Evolutionary conservation across 768 basidiomycete genomes (phyloP).

Genomic region (Boletus rufocinnamomeus): DNA sequence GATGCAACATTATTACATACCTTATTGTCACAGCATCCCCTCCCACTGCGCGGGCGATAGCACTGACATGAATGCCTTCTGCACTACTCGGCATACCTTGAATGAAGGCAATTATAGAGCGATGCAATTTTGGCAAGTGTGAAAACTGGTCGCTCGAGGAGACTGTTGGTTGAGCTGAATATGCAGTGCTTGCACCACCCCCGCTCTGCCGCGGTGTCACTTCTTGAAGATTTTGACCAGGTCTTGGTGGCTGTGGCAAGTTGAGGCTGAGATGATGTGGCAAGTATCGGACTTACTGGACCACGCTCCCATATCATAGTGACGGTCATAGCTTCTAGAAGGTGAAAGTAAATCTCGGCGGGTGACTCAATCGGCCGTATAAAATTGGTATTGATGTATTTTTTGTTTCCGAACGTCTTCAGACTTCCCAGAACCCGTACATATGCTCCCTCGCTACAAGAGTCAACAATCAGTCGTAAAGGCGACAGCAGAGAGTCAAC

Average conservation of each 20-base stretch:
- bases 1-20: constrained; percentile 38
- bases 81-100: constrained; percentile 43
- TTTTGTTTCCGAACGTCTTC: constrained; percentile 79
- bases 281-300: constrained; percentile 45
- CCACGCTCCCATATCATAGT: constrained; percentile 68
- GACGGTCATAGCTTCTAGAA: constrained; percentile 71
- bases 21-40: constrained; percentile 61
- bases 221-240: constrained; percentile 29
- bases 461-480: not conserved
- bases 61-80: constrained; percentile 75
- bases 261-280: not conserved
- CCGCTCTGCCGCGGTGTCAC: constrained; percentile 10
- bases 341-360: constrained; percentile 82
- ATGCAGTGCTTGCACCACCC: constrained; percentile 40
- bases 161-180: constrained; percentile 40
- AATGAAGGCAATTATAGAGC: constrained; percentile 68
- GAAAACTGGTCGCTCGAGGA: constrained; percentile 48
- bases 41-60: constrained; percentile 67
- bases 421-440: constrained; percentile 81
- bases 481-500: constrained; percentile 18
- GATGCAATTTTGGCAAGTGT: constrained; percentile 59
- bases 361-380: constrained; percentile 68
- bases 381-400: constrained; percentile 77
- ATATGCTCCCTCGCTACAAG: constrained; percentile 66
- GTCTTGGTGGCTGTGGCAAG: constrained; percentile 35